These are phyloP conservation scores for Colletotrichum kahawae DNA, from an alignment of 2,329 filamentous ascomycete species.

Conservation along the genomic window DNA sequence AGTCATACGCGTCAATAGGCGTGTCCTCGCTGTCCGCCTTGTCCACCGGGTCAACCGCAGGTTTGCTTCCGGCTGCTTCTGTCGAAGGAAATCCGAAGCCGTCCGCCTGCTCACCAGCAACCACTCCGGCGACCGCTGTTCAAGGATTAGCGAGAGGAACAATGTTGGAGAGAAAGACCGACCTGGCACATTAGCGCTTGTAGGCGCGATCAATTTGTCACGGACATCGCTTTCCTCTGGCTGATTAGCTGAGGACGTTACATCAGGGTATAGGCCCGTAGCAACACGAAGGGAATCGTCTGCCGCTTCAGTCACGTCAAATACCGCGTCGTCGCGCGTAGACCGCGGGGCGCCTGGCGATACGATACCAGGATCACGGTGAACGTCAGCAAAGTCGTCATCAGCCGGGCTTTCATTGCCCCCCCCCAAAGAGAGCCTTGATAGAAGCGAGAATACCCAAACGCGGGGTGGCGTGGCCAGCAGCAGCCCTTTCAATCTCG, in stretches of 20 bases:
- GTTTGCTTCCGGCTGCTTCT: background rate
- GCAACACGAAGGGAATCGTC: background rate
- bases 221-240: too few species aligned
- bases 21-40: background rate
- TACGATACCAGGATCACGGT: background rate
- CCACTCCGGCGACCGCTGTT: background rate
- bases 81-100: background rate
- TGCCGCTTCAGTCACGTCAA: too few species aligned
- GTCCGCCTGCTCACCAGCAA: background rate
- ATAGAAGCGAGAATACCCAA: background rate
- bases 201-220: too few species aligned
- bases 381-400: background rate
- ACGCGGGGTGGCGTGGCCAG: background rate
- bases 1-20: background rate
- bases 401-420: background rate
- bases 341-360: too few species aligned
- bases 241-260: background rate
- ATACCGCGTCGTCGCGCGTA: too few species aligned
- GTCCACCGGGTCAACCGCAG: background rate
- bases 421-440: background rate
- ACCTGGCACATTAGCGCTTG: background rate
- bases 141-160: background rate
- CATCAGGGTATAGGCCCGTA: background rate
- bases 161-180: background rate
- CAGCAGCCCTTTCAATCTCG: background rate